Percentiles rank a stretch among this genome's conserved stretches.
Conservation (phyloP, 257 asterid species). For the Asclepias syriaca region DNA sequence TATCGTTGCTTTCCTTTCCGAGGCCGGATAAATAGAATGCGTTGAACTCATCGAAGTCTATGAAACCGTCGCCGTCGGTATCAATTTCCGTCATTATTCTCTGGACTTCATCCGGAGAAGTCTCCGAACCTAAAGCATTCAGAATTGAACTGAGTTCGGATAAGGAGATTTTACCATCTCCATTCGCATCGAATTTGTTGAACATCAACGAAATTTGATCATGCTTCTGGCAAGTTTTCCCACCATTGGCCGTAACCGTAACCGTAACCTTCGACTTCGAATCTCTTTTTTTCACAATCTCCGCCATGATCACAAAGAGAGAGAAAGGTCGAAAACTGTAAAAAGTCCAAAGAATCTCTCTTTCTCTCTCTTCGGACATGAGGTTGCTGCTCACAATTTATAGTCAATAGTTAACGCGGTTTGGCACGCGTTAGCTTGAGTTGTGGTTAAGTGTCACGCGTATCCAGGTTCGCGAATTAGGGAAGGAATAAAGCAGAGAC, state of each 20-base stretch:
- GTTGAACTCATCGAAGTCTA: slow-evolving; percentile 72
- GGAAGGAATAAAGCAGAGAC: too few species aligned
- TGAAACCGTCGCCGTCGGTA: slow-evolving; percentile 81
- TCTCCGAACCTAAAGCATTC: slow-evolving; percentile 46
- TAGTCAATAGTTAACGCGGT: slow-evolving; percentile 41
- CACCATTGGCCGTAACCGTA: not conserved
- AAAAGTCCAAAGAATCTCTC: not conserved
- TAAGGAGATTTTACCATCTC: slow-evolving; percentile 50
- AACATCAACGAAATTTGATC: slow-evolving; percentile 33
- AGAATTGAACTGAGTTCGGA: slow-evolving; percentile 36
- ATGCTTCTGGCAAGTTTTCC: slow-evolving; percentile 4
- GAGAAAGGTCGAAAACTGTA: slow-evolving; percentile 13
- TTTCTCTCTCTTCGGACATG: not conserved
- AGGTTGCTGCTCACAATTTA: slow-evolving; percentile 19
- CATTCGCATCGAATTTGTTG: slow-evolving; percentile 49
- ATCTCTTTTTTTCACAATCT: slow-evolving; percentile 3
- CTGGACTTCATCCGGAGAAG: slow-evolving; percentile 49
- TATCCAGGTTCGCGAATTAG: not conserved
- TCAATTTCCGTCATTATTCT: slow-evolving; percentile 73
- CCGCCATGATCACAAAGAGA: slow-evolving; percentile 1
- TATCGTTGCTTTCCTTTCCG: slow-evolving; percentile 27
- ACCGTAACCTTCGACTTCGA: not conserved
- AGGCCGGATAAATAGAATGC: slow-evolving; percentile 43
- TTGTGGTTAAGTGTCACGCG: slow-evolving; percentile 9
- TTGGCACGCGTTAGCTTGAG: slow-evolving; percentile 17